Evolutionary conservation across 2,329 filamentous ascomycete species (phyloP).

Genomic region (Botrytis tulipae): DNA sequence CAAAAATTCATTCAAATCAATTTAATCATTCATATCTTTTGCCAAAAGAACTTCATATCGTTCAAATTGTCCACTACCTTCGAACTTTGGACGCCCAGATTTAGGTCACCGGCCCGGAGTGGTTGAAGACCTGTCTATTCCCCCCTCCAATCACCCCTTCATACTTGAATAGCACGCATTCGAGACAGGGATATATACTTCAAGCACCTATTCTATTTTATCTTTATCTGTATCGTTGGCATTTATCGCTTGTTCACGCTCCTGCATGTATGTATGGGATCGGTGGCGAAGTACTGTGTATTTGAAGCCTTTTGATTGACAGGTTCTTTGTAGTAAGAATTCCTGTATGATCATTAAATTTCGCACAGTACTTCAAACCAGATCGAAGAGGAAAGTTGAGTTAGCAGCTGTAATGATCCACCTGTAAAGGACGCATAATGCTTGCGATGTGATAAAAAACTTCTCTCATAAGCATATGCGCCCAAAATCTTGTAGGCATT

Average conservation of each 20-base stretch:
- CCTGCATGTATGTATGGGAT: not conserved
- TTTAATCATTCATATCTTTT: not conserved
- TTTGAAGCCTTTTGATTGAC: not conserved
- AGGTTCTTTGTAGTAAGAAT: not conserved
- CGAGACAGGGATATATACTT: not conserved
- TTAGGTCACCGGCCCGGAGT: not conserved
- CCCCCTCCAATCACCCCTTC: not conserved
- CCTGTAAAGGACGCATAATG: not conserved
- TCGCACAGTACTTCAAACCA: not conserved
- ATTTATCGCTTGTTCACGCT: not conserved
- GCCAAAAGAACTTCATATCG: not conserved
- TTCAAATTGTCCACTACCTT: not conserved
- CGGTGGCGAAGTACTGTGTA: not conserved
- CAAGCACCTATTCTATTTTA: not conserved
- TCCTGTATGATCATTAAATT: not conserved
- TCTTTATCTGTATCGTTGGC: not conserved
- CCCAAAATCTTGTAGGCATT: not conserved
- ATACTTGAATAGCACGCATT: not conserved
- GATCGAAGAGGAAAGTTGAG: not conserved
- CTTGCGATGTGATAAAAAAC: constrained; percentile 8
- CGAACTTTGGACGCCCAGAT: not conserved
- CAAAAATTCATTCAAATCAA: not conserved
- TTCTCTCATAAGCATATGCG: not conserved
- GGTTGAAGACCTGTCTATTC: not conserved
- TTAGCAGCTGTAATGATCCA: not conserved